Evolutionary conservation across 2,329 filamentous ascomycete genomes (phyloP).

Genomic region (Colletotrichum cereale): DNA sequence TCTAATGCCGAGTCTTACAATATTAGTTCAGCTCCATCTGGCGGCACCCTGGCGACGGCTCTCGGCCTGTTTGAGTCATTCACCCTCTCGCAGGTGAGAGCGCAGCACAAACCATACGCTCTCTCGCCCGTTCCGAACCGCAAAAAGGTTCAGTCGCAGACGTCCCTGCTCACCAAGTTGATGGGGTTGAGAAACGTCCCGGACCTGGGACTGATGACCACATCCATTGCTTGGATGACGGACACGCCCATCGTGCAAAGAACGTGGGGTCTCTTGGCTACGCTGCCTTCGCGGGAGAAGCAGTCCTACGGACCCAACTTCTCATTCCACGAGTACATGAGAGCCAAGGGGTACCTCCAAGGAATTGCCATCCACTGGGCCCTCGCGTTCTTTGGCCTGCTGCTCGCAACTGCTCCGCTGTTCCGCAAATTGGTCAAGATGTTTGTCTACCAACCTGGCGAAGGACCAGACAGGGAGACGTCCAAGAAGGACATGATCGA

Average conservation of each 20-base stretch:
- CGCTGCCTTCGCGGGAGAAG: constrained; percentile 55
- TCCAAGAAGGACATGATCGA: constrained; percentile 71
- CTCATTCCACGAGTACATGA: constrained; percentile 67
- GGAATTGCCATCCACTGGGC: constrained; percentile 65
- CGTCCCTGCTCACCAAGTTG: constrained; percentile 58
- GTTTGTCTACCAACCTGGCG: constrained; percentile 65
- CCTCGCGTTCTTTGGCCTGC: constrained; percentile 56
- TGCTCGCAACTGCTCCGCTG: constrained; percentile 60
- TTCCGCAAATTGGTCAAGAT: constrained; percentile 59
- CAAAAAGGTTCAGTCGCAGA: constrained; percentile 44
- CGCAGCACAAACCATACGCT: constrained; percentile 63
- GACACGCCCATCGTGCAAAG: constrained; percentile 70
- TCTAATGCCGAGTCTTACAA: constrained; percentile 37
- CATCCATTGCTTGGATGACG: constrained; percentile 61
- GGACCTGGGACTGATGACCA: constrained; percentile 67
- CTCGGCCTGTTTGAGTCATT: constrained; percentile 70
- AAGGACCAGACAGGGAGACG: constrained; percentile 65
- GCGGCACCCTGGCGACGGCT: constrained; percentile 77
- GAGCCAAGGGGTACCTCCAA: constrained; percentile 61
- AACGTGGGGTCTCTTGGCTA: constrained; percentile 71
- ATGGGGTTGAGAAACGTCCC: constrained; percentile 64
- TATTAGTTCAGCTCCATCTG: constrained; percentile 67
- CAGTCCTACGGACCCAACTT: constrained; percentile 73
- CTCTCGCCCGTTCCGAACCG: constrained; percentile 67
- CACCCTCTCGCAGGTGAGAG: constrained; percentile 60